These are phyloP conservation scores for Rubia yunnanensis DNA, from an alignment of 257 asterid species.

Conservation along the genomic window DNA sequence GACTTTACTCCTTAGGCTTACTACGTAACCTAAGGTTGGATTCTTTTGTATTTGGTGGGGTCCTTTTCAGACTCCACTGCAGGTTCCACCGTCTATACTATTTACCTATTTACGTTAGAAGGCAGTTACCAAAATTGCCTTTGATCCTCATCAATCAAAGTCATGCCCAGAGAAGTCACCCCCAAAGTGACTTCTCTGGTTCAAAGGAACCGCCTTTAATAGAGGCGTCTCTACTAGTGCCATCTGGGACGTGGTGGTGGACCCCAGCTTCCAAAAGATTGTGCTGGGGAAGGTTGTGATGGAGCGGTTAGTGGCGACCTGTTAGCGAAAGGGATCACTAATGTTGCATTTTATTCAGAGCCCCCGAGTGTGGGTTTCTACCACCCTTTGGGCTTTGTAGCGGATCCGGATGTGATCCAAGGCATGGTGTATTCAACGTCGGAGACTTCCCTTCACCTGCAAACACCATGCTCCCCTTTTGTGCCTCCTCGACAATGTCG, in stretches of 20 bases:
- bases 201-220: too few species aligned
- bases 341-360: slow-evolving; percentile 87
- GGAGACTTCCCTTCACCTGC: slow-evolving; percentile 52
- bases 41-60: too few species aligned
- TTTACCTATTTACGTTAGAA: too few species aligned
- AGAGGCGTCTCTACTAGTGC: too few species aligned
- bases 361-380: slow-evolving; percentile 98
- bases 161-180: too few species aligned
- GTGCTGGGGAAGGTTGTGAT: slow-evolving; percentile 93
- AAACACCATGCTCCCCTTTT: slow-evolving; percentile 37
- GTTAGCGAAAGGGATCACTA: slow-evolving; percentile 62
- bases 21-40: too few species aligned
- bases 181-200: too few species aligned
- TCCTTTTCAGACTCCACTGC: too few species aligned
- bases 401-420: slow-evolving; percentile 86
- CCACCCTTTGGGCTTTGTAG: slow-evolving; percentile 82
- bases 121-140: too few species aligned
- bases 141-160: too few species aligned
- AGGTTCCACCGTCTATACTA: too few species aligned
- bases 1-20: too few species aligned
- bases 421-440: slow-evolving; percentile 95
- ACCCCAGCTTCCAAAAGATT: slow-evolving; percentile 85
- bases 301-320: slow-evolving; percentile 64
- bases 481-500: slow-evolving; percentile 48
- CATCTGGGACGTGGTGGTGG: slow-evolving; percentile 97